A percentile compares a stretch with the other conserved stretches of the same genome.
phyloP scores from a whole-genome alignment of 345 rosid genomes.

The Rubroshorea leprosula region DNA sequence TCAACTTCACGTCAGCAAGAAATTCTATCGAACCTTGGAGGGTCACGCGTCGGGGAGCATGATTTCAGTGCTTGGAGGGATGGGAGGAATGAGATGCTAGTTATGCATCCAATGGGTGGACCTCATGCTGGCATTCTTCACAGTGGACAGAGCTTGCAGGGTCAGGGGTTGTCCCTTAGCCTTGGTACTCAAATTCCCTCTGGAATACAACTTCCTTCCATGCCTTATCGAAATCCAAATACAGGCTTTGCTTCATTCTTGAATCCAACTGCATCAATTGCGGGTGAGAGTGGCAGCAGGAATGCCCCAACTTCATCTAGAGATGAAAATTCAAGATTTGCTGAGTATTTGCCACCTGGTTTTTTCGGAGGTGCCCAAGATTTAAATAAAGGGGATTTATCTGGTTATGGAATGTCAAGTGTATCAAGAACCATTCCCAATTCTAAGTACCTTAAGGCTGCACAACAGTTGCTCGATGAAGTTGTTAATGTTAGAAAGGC shows the following conservation, averaged over 20 bases:
- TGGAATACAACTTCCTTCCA: slow-evolving; percentile 44
- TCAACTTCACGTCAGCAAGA: slow-evolving; percentile 52
- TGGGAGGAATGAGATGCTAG: slow-evolving; percentile 52
- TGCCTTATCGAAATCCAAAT: slow-evolving; percentile 36
- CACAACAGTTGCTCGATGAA: slow-evolving; percentile 87
- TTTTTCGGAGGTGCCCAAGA: slow-evolving; percentile 49
- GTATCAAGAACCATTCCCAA: too few species aligned
- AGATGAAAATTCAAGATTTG: slow-evolving; percentile 55
- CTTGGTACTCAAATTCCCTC: slow-evolving; percentile 76
- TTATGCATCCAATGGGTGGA: slow-evolving; percentile 47
- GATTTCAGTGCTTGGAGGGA: slow-evolving; percentile 56
- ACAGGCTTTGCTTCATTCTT: slow-evolving; percentile 48
- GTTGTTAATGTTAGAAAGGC: slow-evolving; percentile 88
- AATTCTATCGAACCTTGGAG: slow-evolving; percentile 50
- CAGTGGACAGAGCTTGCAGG: slow-evolving; percentile 55
- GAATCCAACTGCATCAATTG: slow-evolving; percentile 35
- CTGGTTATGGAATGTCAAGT: slow-evolving; percentile 48
- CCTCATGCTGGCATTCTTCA: slow-evolving; percentile 36
- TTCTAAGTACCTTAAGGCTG: slow-evolving; percentile 84
- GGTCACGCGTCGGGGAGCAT: slow-evolving; percentile 43
- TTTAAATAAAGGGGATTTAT: slow-evolving; percentile 36
- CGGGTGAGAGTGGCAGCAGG: slow-evolving; percentile 40
- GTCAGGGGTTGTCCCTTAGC: slow-evolving; percentile 71
- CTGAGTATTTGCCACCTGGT: slow-evolving; percentile 39
- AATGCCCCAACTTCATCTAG: slow-evolving; percentile 37